Percentiles rank a stretch among this genome's conserved stretches.
Evolutionary conservation across 176 grass and related monocot genomes (phyloP).

Genomic region (Alloteropsis semialata): DNA sequence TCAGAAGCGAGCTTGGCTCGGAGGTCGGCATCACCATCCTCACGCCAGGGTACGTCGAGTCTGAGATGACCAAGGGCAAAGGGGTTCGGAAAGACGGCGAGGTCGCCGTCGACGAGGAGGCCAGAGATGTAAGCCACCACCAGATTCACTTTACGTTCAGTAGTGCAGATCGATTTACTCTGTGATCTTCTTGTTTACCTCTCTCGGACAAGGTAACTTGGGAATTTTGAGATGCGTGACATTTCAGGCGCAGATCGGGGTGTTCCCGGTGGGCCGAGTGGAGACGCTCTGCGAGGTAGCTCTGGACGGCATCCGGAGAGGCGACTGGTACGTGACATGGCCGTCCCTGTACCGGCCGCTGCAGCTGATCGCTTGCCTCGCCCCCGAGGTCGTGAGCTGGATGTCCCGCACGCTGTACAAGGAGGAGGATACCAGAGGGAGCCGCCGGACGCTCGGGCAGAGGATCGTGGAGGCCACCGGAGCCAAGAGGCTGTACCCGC

Average conservation of each 20-base stretch:
- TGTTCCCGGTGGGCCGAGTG: conserved; percentile 42
- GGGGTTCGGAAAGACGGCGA: conserved; percentile 33
- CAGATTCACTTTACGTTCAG: too few species aligned
- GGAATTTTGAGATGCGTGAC: too few species aligned
- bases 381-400: conserved; percentile 38
- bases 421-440: neutral
- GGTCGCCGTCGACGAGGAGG: conserved; percentile 37
- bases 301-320: conserved; percentile 29
- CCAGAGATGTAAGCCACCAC: conserved; percentile 48
- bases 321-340: conserved; percentile 51
- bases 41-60: conserved; percentile 41
- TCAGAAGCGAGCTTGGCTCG: conserved; percentile 38
- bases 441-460: conserved; percentile 21
- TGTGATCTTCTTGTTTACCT: too few species aligned
- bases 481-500: conserved; percentile 5
- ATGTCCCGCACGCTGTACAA: conserved; percentile 20
- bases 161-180: too few species aligned
- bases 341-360: conserved; percentile 48
- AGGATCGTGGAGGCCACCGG: conserved; percentile 32
- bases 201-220: too few species aligned
- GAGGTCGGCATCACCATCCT: conserved; percentile 49
- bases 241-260: conserved; percentile 44
- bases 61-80: conserved; percentile 60
- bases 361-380: conserved; percentile 22
- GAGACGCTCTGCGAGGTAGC: conserved; percentile 37